These are phyloP conservation scores for Bocquillonia castaneifolia DNA, from an alignment of 441 rosid species.

Conservation along the genomic window DNA sequence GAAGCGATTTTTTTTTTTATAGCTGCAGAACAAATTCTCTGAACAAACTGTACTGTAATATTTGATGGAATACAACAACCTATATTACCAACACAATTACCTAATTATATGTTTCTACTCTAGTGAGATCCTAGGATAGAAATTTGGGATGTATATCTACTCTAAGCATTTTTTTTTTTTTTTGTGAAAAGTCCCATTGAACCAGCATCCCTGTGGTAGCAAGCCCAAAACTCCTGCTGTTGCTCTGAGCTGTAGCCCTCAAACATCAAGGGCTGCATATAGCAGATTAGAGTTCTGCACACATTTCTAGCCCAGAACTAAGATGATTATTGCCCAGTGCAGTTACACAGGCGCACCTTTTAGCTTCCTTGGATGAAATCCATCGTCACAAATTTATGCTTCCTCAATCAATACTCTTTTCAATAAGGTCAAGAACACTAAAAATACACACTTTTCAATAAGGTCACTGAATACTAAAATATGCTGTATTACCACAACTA, in stretches of 20 bases:
- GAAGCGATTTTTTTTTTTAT: no score
- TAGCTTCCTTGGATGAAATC: no score
- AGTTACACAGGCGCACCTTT: no score
- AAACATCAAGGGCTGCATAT: background rate
- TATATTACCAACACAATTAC: background rate
- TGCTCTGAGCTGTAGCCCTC: background rate
- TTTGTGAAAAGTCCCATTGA: no score
- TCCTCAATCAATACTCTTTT: background rate
- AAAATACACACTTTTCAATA: no score
- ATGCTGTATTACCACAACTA: slow-evolving; percentile 1
- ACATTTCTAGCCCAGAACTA: background rate
- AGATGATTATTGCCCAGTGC: background rate
- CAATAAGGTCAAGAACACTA: no score
- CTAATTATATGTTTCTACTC: background rate
- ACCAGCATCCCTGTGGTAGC: background rate
- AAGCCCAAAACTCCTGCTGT: background rate
- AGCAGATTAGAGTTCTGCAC: slow-evolving; percentile 3
- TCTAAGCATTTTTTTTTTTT: background rate
- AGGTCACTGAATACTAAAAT: slow-evolving; percentile 2
- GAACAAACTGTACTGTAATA: background rate
- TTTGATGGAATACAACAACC: background rate
- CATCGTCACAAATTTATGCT: background rate
- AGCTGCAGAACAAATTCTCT: background rate
- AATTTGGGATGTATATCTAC: background rate
- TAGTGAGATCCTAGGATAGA: background rate